Evolutionary conservation across 2,329 filamentous ascomycete species (phyloP), one percentile per base, ranked within the genome.

Genomic region (Phyllosticta citriasiana): DNA sequence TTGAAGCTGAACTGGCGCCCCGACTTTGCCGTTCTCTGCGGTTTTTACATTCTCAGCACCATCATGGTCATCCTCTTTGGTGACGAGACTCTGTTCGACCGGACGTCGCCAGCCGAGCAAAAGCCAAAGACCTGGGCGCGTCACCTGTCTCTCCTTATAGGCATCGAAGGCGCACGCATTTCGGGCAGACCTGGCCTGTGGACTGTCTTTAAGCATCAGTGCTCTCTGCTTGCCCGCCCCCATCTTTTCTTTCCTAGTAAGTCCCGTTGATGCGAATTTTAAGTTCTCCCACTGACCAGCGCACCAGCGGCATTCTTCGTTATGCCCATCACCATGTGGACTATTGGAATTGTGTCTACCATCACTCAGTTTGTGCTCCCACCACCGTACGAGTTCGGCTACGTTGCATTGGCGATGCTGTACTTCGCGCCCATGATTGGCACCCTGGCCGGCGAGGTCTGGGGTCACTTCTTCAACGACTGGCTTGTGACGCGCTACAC

Each of bases 401-500:
- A 62, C 40, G 55, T 65, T 52, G 66, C 66, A 10, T 63, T 70
- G 30, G 70, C 72, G 7, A 67, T 67, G 27, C 66, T 72, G n/a
- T 72, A 69, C 64, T 67, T 74, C 51, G 70, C 72, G 1, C 72
- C 72, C 3, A 70, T 73, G 53, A 66, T 74, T 30, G 72, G 70
- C 8, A 72, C 71, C 50, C 26, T 67, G 8, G 50, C 72, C 19
- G 71, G 70, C 19, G 71, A 73, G 61, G 33, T 67, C 35, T 73
- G 70, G 64, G 72, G 72, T 53, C 70, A 74, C 59, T 74, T 68
- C 65, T 73, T 73, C 66, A 74, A 74, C 62, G 71, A 74, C 62
- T 73, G 67, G 57, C 66, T 74, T 52, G 67, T 66, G 19, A 63
- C 65, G 26, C 67, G 70, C 54, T 72, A 74, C 58, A 68, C 73